Conservation (phyloP, 805 yeast species). For the Blastobotrys robertii region DNA sequence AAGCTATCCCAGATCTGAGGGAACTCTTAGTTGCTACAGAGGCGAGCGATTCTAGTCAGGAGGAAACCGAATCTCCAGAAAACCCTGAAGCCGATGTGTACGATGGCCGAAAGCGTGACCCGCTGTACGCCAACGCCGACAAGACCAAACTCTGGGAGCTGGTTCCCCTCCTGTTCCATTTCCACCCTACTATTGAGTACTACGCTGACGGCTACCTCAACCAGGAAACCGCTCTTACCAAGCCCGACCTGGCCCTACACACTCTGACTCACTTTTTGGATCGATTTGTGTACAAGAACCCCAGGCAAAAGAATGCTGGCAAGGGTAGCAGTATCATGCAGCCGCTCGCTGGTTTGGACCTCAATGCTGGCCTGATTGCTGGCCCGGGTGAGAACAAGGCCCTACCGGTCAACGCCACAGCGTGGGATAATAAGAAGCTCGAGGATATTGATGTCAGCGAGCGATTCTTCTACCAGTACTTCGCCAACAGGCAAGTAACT, state of each 20-base stretch:
- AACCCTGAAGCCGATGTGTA: slow-evolving; percentile 34
- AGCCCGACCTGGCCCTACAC: slow-evolving; percentile 87
- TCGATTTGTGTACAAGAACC: slow-evolving; percentile 88
- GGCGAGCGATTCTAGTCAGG: slow-evolving; percentile 36
- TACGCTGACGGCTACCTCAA: slow-evolving; percentile 50
- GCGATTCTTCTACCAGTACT: slow-evolving; percentile 78
- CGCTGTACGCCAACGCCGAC: slow-evolving; percentile 80
- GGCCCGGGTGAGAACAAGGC: slow-evolving; percentile 13
- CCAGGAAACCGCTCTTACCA: slow-evolving; percentile 31
- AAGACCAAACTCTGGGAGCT: slow-evolving; percentile 83
- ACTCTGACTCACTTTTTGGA: slow-evolving; percentile 87
- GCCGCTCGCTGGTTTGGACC: slow-evolving; percentile 70
- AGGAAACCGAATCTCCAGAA: slow-evolving; percentile 28
- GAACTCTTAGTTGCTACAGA: slow-evolving; percentile 49
- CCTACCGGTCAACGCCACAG: slow-evolving; percentile 71
- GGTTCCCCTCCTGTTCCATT: slow-evolving; percentile 62
- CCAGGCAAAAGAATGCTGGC: slow-evolving; percentile 63
- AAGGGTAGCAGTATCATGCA: slow-evolving; percentile 95
- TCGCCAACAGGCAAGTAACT: slow-evolving; percentile 45
- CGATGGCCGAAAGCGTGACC: slow-evolving; percentile 87
- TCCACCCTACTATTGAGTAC: slow-evolving; percentile 82
- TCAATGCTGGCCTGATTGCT: slow-evolving; percentile 31
- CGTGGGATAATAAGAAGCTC: slow-evolving; percentile 59
- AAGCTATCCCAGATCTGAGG: slow-evolving; percentile 53
- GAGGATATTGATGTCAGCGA: slow-evolving; percentile 78